These are phyloP conservation scores for Coffea canephora DNA, from an alignment of 257 asterid species.

Conservation along the genomic window DNA sequence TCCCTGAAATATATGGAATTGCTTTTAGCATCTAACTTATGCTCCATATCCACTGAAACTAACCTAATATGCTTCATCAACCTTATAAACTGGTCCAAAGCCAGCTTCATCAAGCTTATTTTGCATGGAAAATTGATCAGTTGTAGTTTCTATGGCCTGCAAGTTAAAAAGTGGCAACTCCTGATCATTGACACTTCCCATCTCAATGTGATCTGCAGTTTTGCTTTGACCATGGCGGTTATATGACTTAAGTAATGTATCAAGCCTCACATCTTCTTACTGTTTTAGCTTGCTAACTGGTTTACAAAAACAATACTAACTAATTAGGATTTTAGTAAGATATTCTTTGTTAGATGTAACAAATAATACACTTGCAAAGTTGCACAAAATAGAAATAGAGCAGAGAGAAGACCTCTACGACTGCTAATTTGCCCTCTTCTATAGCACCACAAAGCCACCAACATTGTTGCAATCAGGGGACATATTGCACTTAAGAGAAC, in stretches of 20 bases:
- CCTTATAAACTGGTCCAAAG: constrained; percentile 15
- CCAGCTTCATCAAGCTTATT: constrained; percentile 12
- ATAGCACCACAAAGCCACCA: neutral
- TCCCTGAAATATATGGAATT: neutral
- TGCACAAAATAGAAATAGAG: neutral
- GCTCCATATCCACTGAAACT: neutral
- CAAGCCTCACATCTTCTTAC: neutral
- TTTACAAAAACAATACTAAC: neutral
- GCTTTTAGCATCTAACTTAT: neutral
- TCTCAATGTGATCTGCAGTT: neutral
- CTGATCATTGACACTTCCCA: constrained; percentile 1
- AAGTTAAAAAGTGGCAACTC: constrained; percentile 5
- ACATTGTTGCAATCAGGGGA: neutral
- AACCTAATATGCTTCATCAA: neutral
- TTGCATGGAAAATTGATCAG: neutral
- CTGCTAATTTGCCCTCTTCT: neutral
- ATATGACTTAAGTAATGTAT: neutral
- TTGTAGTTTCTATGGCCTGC: neutral
- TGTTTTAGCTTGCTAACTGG: neutral
- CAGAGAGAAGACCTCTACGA: neutral
- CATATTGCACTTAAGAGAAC: neutral
- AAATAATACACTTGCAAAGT: too few species aligned
- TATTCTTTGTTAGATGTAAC: neutral
- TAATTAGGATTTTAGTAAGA: neutral
- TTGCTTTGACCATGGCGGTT: neutral